These are phyloP conservation scores for Leucocoprinus leucothites DNA, from an alignment of 768 basidiomycete genomes.

Conservation along the genomic window DNA sequence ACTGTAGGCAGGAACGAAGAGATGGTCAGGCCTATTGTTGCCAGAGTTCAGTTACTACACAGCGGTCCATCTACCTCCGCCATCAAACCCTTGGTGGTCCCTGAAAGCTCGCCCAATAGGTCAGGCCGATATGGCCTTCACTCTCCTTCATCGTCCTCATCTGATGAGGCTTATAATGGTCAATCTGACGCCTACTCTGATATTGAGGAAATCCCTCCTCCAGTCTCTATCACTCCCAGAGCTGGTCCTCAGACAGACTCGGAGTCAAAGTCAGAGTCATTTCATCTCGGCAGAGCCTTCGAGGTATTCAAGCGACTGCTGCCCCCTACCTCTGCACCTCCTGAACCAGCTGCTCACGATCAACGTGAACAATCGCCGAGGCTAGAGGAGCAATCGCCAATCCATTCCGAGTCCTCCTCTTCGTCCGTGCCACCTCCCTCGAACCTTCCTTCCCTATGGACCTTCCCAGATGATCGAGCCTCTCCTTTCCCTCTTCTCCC, in stretches of 20 bases:
- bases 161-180: conserved; percentile 33
- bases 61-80: conserved; percentile 16
- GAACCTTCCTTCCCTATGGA: conserved; percentile 5
- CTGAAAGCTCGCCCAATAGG: conserved; percentile 23
- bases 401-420: conserved; percentile 2
- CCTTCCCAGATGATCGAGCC: conserved; percentile 4
- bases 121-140: conserved; percentile 67
- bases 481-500: conserved; percentile 7
- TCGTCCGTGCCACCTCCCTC: conserved; percentile 4
- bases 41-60: conserved; percentile 54
- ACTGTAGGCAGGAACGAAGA: conserved; percentile 61
- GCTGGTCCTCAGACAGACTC: conserved; percentile 17
- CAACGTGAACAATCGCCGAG: background rate
- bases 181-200: conserved; percentile 44
- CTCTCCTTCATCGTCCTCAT: conserved; percentile 42
- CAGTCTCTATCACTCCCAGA: conserved; percentile 19
- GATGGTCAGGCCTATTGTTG: conserved; percentile 61
- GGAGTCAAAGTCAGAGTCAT: conserved; percentile 3
- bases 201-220: conserved; percentile 47
- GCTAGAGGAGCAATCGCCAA: background rate
- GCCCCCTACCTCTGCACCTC: conserved; percentile 23
- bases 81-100: conserved; percentile 28
- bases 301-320: conserved; percentile 29
- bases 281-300: conserved; percentile 24
- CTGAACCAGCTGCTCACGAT: background rate